These are phyloP conservation scores for Kurtzmaniella quercitrusa DNA, from an alignment of 1,139 yeast genomes.

Conservation along the genomic window DNA sequence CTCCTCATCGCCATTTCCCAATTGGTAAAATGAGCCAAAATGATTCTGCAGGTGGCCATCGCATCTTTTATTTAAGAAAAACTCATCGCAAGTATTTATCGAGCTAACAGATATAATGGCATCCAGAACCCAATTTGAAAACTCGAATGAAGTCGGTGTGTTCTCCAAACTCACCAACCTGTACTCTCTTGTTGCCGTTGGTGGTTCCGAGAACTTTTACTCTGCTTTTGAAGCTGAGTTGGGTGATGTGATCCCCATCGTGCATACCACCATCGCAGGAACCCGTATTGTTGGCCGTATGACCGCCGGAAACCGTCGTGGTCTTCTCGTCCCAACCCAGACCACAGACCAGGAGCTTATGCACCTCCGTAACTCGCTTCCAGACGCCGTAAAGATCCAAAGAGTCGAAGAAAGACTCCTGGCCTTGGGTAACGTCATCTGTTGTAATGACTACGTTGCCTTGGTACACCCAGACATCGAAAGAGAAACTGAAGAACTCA, in stretches of 20 bases:
- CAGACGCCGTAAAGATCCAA: constrained; percentile 94
- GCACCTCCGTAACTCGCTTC: constrained; percentile 94
- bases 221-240: constrained; percentile 96
- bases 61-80: neutral
- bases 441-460: constrained; percentile 99
- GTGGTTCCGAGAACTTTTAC: constrained; percentile 97
- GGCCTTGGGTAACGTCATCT: constrained; percentile 95
- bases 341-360: constrained; percentile 99
- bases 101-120: constrained; percentile 27
- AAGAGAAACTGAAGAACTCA: constrained; percentile 97
- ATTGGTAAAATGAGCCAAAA: neutral
- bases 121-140: constrained; percentile 74
- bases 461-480: constrained; percentile 98
- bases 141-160: constrained; percentile 97
- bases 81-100: neutral
- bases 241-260: constrained; percentile 94
- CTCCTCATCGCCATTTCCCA: neutral
- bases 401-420: constrained; percentile 96
- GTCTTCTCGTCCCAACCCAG: constrained; percentile 93
- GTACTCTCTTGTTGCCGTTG: constrained; percentile 93
- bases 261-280: constrained; percentile 96
- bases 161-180: constrained; percentile 95
- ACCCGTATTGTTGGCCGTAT: constrained; percentile 96
- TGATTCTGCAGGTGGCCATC: neutral
- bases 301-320: constrained; percentile 99